Conservation (phyloP, 306 rosid species). For the Cucurbita ficifolia region DNA sequence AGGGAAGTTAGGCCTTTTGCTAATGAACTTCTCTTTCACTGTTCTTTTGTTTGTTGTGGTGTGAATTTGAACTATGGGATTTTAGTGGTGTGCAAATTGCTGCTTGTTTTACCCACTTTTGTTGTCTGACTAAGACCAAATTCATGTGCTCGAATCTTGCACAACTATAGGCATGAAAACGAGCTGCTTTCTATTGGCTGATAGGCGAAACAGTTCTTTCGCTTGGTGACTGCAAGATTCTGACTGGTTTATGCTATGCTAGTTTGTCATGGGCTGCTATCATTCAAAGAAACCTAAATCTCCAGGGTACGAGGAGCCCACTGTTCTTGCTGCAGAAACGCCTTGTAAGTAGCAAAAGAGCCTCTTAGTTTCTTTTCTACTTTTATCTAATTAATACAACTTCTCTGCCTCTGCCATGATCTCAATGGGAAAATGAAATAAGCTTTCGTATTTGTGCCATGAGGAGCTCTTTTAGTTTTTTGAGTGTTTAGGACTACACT, state of each 20-base stretch:
- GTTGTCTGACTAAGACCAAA: not conserved
- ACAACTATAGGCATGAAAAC: not conserved
- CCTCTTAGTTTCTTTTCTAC: not conserved
- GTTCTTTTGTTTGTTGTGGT: not conserved
- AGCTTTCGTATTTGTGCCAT: not conserved
- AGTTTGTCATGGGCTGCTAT: slow-evolving; percentile 59
- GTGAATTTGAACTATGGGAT: not conserved
- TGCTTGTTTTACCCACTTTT: not conserved
- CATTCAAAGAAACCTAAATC: slow-evolving; percentile 28
- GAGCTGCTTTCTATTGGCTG: not conserved
- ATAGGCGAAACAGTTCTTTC: not conserved
- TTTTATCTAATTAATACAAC: not conserved
- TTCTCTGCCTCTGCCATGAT: not conserved
- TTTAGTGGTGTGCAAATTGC: not conserved
- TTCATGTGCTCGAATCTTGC: not conserved
- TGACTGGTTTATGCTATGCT: slow-evolving; percentile 3
- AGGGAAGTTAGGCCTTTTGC: not conserved
- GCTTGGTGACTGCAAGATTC: not conserved
- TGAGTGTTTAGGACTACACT: not conserved
- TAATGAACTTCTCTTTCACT: not conserved
- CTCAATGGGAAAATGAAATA: not conserved
- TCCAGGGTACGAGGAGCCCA: slow-evolving; percentile 58
- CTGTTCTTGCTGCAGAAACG: slow-evolving; percentile 75
- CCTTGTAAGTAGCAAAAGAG: slow-evolving; percentile 46
- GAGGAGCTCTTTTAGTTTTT: not conserved